A percentile compares a stretch with the other conserved stretches of the same genome.
phyloP scores from a whole-genome alignment of 2,329 filamentous ascomycete genomes.

The Diplodia seriata region DNA sequence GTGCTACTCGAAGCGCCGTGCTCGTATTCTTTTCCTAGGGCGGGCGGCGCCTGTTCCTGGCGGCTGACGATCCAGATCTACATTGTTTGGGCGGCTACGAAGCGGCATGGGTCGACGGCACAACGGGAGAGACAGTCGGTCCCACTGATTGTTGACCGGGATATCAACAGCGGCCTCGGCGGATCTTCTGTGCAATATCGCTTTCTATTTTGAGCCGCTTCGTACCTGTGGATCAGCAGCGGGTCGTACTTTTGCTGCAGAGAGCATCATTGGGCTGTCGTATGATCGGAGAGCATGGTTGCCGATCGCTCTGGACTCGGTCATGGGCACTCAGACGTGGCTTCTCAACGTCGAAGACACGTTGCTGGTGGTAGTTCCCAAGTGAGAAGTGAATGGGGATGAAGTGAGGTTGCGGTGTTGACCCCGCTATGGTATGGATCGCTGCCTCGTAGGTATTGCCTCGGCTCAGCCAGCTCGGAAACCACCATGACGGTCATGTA shows the following conservation, averaged over 20 bases:
- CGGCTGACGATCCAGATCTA: slow-evolving; percentile 16
- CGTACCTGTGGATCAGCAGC: not conserved
- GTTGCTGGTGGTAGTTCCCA: not conserved
- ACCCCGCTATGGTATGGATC: not conserved
- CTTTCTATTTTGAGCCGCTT: not conserved
- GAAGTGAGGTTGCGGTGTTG: not conserved
- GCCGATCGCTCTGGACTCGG: not conserved
- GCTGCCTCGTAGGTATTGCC: not conserved
- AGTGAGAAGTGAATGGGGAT: not conserved
- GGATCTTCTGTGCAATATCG: not conserved
- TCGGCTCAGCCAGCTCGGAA: not conserved
- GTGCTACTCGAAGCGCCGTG: slow-evolving; percentile 25
- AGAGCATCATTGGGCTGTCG: not conserved
- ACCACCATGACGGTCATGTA: not conserved
- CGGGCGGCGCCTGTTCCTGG: slow-evolving; percentile 11
- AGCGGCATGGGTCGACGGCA: not conserved
- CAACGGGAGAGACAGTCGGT: not conserved
- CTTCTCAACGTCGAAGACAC: not conserved
- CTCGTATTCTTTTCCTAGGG: slow-evolving; percentile 2
- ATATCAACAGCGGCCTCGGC: not conserved
- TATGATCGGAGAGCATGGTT: not conserved
- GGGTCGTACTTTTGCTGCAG: not conserved
- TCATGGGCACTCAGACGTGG: not conserved
- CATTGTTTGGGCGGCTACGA: slow-evolving; percentile 1
- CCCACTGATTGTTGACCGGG: not conserved